Evolutionary conservation across 306 rosid species (phyloP), one percentile per base, ranked within the genome.

Genomic region (Astragalus glycyphyllos): DNA sequence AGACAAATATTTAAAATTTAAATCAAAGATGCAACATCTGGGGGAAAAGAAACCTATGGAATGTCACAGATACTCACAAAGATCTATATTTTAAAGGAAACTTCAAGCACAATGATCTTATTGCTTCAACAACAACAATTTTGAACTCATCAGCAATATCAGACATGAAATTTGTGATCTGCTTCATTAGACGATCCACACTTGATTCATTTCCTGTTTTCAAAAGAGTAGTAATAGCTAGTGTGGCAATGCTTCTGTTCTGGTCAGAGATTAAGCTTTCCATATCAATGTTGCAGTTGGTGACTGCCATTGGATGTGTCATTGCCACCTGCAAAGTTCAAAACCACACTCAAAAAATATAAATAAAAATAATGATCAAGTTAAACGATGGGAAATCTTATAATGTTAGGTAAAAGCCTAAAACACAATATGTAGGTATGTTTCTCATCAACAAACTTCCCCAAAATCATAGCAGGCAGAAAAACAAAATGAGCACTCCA

Each of bases 301-400:
- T 94, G 79, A 94, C 99, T 12, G 97, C 96, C 99, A 91, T 85
- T 81, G 99, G 97, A 84, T 94, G 96, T 45, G 96, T 84, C 99
- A 94, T 94, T 79, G 99, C 99, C 78, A 94, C 99, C 97, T 94
- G 89, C 71, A 73, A 71, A 78, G 75, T 76, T 72, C 74, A 78
- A 74, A 77, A 16, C 37, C 31, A 75, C 42, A 34, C 11, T 75
- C 17, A 70, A 35, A 29, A 73, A 15, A 53, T 41, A 54, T 7
- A 60, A 61, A 53, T 47, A 35, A 58, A 77, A 56, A 55, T 15
- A 58, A 54, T 0, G 4, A 26, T 49, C 17, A 11, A 73, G 64
- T 65, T 64, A 54, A 41, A 71, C 42, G 65, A 11, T 15, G 26
- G 41, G 15, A 53, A 60, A 80, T 42, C 56, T 49, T 61, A 9